These are phyloP conservation scores for Cutaneotrichosporon daszewskae DNA, from an alignment of 1,284 basidiomycete genomes.

Conservation along the genomic window DNA sequence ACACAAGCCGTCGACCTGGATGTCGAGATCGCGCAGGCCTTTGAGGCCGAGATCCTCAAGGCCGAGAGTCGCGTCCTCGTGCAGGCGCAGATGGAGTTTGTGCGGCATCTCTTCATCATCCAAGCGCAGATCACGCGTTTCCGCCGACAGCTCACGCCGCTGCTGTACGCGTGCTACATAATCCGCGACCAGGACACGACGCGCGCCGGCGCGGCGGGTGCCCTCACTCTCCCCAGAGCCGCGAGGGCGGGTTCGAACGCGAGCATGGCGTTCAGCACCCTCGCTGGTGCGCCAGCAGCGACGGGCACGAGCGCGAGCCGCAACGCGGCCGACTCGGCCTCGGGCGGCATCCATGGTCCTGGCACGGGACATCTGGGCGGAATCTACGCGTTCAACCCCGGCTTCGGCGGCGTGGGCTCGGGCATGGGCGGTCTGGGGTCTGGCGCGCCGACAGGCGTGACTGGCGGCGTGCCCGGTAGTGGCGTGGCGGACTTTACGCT, in stretches of 20 bases:
- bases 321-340: too few relatives aligned
- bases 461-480: neutral
- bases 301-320: too few relatives aligned
- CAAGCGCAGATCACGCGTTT: constrained; percentile 46
- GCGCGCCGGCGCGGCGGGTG: constrained; percentile 32
- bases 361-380: too few relatives aligned
- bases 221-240: constrained; percentile 4
- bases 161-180: constrained; percentile 41
- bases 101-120: constrained; percentile 45
- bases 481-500: too few relatives aligned
- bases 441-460: neutral
- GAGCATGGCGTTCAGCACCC: too few relatives aligned
- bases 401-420: neutral
- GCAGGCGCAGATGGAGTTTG: constrained; percentile 44
- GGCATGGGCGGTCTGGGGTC: neutral
- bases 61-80: constrained; percentile 45
- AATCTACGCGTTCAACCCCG: too few relatives aligned
- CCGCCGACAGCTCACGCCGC: constrained; percentile 38
- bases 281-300: constrained; percentile 1
- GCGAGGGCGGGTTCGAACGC: neutral
- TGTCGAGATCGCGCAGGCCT: constrained; percentile 44
- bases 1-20: constrained; percentile 39
- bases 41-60: constrained; percentile 46
- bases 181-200: constrained; percentile 44
- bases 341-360: too few relatives aligned